Evolutionary conservation across 306 rosid genomes (phyloP).

Genomic region (Sicyos edulis): DNA sequence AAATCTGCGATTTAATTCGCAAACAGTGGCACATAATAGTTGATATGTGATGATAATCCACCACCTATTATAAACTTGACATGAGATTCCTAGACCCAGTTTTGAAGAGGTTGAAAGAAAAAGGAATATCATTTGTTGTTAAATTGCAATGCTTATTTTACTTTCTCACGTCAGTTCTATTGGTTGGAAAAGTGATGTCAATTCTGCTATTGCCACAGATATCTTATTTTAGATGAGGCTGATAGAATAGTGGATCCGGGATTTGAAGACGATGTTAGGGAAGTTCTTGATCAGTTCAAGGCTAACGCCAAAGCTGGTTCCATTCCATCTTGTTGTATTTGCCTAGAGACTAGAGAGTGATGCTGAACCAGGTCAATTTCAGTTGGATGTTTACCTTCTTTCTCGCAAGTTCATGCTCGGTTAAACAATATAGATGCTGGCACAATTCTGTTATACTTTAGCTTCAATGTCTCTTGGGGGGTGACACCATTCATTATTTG

Average conservation of each 20-base stretch:
- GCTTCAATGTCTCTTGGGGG: background rate
- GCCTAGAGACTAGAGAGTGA: conserved; percentile 65
- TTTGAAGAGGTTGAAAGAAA: conserved; percentile 67
- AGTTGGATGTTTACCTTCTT: background rate
- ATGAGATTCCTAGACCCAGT: conserved; percentile 86
- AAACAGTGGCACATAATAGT: conserved; percentile 94
- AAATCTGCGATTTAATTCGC: conserved; percentile 59
- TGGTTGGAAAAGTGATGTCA: conserved; percentile 12
- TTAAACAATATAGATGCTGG: background rate
- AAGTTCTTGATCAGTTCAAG: too few relatives aligned
- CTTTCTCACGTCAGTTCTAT: background rate
- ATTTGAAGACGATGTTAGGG: conserved; percentile 82
- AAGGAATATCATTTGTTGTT: too few relatives aligned
- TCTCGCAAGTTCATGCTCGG: background rate
- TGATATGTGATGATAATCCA: conserved; percentile 64
- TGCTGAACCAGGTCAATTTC: conserved; percentile 60
- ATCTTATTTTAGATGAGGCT: conserved; percentile 83
- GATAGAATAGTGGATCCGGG: conserved; percentile 91
- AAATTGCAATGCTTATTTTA: too few relatives aligned
- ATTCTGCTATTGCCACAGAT: conserved; percentile 29
- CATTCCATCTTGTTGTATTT: conserved; percentile 83
- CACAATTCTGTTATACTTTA: background rate
- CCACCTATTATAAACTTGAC: conserved; percentile 78
- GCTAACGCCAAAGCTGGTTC: too few relatives aligned
- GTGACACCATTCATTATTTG: background rate